Evolutionary conservation across 2,329 filamentous ascomycete species (phyloP), one percentile per base, ranked within the genome.

Genomic region (Ophiognomonia clavigignenti-juglandacearum): DNA sequence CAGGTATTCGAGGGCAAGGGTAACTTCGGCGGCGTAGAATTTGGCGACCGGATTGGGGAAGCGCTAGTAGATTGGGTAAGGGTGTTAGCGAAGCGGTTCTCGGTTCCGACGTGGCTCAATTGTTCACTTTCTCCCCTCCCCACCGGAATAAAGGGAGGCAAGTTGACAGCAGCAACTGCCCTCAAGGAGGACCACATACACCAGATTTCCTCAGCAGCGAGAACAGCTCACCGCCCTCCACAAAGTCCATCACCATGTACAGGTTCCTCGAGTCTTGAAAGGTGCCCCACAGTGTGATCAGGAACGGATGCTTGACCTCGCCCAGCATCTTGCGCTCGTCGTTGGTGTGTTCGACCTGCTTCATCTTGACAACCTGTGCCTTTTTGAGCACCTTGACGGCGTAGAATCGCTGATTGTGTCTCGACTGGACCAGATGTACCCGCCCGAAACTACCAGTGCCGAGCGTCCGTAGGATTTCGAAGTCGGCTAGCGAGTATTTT

Each of bases 221-320:
- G 67, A 98, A 98, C 45, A 98, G 76, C 74, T 98, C 93, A 61
- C 93, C 93, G 57, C 93, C 93, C 69, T 98, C 93, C 45, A 98
- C 92, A 72, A 98, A 98, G 68, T 98, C 93, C 93, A 98, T 98
- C 60, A 98, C 93, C 93, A 98, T 98, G 78, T 98, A 98, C 29
- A 98, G 74, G 64, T 96, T 97, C 70, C 84, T 90, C 42, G 84
- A 80, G 62, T 98, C 93, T 65, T 97, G 92, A 67, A 97, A 98
- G 9, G 93, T 98, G 49, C 93, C 93, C 93, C 93, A 98, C 34
- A 98, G 75, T 2, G 93, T 98, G 64, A 98, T 93, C 54, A 98
- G 75, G 71, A 98, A 98, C 11, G 93, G 91, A 69, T 98, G 92
- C 68, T 96, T 95, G 65, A 97, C 93, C 65, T 95, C 87, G 64